Conservation (phyloP, 140 eudicot species). For the Flaveria floridana region DNA sequence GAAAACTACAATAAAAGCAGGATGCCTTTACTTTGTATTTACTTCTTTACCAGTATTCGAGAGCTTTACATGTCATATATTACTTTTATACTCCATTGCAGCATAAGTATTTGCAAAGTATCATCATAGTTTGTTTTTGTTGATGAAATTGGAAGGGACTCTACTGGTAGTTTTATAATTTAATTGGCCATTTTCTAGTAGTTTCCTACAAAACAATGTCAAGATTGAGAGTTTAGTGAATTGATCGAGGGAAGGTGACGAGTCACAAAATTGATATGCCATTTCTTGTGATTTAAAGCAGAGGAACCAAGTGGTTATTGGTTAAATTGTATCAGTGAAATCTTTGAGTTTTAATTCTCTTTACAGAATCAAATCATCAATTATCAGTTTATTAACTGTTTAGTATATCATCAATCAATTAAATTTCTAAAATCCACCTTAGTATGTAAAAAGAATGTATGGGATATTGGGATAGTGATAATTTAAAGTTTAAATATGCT, state of each 20-base stretch:
- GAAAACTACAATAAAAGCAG: too few relatives aligned
- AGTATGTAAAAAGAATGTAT: too few relatives aligned
- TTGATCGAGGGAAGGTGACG: background rate
- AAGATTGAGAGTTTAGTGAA: background rate
- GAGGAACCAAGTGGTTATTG: background rate
- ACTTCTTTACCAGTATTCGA: too few relatives aligned
- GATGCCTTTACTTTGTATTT: too few relatives aligned
- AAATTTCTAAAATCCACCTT: background rate
- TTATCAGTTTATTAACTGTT: constrained; percentile 11
- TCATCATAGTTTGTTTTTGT: too few relatives aligned
- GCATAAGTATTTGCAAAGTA: too few relatives aligned
- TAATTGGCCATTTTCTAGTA: background rate
- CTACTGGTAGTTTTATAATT: background rate
- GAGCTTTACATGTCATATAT: too few relatives aligned
- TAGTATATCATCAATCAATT: constrained; percentile 1
- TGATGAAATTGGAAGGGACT: too few relatives aligned
- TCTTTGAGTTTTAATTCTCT: constrained; percentile 1
- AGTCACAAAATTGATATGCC: background rate
- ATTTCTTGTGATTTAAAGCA: constrained; percentile 2
- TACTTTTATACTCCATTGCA: too few relatives aligned
- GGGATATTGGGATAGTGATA: too few relatives aligned
- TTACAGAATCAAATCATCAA: background rate
- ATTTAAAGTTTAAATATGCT: too few relatives aligned
- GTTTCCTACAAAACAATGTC: constrained; percentile 8
- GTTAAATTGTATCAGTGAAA: constrained; percentile 12